These are phyloP conservation scores for Pestalotiopsis sp. DNA, from an alignment of 2,329 filamentous ascomycete species.

Conservation along the genomic window DNA sequence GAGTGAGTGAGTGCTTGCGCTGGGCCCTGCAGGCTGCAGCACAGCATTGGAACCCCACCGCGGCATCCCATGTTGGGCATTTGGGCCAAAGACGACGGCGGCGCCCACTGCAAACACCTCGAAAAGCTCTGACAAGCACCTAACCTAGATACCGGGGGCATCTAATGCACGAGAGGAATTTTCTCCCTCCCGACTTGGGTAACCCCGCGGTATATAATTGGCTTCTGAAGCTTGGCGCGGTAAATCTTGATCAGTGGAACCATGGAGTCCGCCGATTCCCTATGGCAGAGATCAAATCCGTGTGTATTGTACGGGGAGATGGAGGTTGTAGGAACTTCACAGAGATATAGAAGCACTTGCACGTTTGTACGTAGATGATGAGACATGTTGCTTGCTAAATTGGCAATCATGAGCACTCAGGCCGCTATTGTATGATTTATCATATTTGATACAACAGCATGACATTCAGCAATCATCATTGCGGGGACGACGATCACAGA, in stretches of 20 bases:
- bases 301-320: not conserved
- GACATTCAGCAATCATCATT: too few species aligned
- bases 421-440: too few species aligned
- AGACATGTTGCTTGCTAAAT: too few species aligned
- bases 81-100: not conserved
- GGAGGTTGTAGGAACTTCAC: not conserved
- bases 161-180: not conserved
- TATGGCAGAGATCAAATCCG: not conserved
- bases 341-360: too few species aligned
- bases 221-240: not conserved
- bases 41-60: not conserved
- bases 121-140: not conserved
- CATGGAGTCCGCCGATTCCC: conserved; percentile 10
- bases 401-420: too few species aligned
- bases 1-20: not conserved
- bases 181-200: not conserved
- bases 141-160: not conserved
- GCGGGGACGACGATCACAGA: too few species aligned
- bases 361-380: too few species aligned
- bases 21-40: not conserved
- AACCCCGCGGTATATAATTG: not conserved
- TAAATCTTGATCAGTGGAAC: not conserved
- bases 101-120: not conserved
- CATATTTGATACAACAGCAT: too few species aligned
- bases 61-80: not conserved